Conservation (phyloP, 2,329 filamentous ascomycete species). For the Neodidymelliopsis sp. region DNA sequence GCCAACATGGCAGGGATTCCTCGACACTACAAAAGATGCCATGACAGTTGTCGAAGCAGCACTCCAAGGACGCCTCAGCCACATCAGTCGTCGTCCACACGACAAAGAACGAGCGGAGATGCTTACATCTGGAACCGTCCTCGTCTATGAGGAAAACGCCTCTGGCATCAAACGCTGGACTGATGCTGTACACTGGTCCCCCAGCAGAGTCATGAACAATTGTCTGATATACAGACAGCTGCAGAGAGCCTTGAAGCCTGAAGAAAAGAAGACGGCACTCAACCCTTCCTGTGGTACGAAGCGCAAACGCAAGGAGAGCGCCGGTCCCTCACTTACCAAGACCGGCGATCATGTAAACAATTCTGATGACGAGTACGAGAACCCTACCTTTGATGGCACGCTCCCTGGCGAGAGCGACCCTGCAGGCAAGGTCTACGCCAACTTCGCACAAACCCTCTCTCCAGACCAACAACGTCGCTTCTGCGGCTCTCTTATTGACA, state of each 20-base stretch:
- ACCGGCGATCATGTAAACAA: constrained; percentile 40
- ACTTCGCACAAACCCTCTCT: constrained; percentile 50
- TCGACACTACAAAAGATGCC: constrained; percentile 76
- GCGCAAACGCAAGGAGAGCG: constrained; percentile 47
- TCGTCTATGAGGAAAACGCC: constrained; percentile 90
- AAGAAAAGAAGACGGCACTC: constrained; percentile 47
- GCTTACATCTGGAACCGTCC: constrained; percentile 84
- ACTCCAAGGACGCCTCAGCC: constrained; percentile 71
- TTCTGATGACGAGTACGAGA: constrained; percentile 47
- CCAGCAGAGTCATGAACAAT: constrained; percentile 83
- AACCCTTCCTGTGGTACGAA: constrained; percentile 48
- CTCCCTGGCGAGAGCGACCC: constrained; percentile 35
- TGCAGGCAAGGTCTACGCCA: constrained; percentile 45
- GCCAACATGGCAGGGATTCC: constrained; percentile 72
- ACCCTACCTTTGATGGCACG: constrained; percentile 30
- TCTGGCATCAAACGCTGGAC: constrained; percentile 96
- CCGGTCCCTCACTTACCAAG: constrained; percentile 36
- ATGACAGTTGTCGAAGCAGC: constrained; percentile 82
- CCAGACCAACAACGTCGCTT: constrained; percentile 65
- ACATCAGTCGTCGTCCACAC: constrained; percentile 84
- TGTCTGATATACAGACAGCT: constrained; percentile 87
- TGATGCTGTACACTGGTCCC: constrained; percentile 89
- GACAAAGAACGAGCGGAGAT: constrained; percentile 80
- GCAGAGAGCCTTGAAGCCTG: constrained; percentile 45
- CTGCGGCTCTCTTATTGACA: constrained; percentile 86